A percentile compares a stretch with the other conserved stretches of the same genome.
Evolutionary conservation across 2,329 filamentous ascomycete genomes (phyloP).

Genomic region (Scolecobasidium constrictum): DNA sequence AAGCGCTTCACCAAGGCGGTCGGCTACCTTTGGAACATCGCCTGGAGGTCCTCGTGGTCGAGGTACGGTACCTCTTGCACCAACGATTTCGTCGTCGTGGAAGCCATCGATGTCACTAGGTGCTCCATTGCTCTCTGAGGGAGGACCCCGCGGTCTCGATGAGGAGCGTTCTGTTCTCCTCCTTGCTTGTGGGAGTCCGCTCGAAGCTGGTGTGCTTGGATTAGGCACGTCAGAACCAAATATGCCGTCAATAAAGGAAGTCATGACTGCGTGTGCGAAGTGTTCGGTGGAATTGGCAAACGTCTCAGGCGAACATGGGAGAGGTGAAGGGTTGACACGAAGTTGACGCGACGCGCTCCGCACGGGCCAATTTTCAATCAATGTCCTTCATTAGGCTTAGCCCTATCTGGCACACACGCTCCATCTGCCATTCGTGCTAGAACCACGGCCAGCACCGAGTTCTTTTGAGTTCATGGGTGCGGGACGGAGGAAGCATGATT

Average conservation of each 20-base stretch:
- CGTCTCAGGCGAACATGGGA: neutral
- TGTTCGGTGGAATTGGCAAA: no score
- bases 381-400: no score
- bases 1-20: slow-evolving; percentile 63
- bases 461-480: no score
- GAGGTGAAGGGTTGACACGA: neutral
- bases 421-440: no score
- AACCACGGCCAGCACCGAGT: no score
- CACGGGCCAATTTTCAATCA: no score
- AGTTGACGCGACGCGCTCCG: no score
- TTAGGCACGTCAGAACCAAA: slow-evolving; percentile 34
- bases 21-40: slow-evolving; percentile 62
- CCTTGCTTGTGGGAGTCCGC: slow-evolving; percentile 11
- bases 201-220: slow-evolving; percentile 21
- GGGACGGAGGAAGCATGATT: no score
- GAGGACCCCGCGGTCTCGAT: slow-evolving; percentile 43
- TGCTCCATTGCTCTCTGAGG: slow-evolving; percentile 39
- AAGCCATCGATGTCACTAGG: slow-evolving; percentile 47
- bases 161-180: slow-evolving; percentile 34
- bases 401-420: no score
- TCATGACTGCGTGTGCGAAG: slow-evolving; percentile 34
- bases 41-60: slow-evolving; percentile 35
- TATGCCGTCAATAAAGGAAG: slow-evolving; percentile 39
- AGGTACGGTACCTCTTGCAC: slow-evolving; percentile 37
- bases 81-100: slow-evolving; percentile 49